Conservation (phyloP, 345 rosid genomes). For the Aquilaria malaccensis region DNA sequence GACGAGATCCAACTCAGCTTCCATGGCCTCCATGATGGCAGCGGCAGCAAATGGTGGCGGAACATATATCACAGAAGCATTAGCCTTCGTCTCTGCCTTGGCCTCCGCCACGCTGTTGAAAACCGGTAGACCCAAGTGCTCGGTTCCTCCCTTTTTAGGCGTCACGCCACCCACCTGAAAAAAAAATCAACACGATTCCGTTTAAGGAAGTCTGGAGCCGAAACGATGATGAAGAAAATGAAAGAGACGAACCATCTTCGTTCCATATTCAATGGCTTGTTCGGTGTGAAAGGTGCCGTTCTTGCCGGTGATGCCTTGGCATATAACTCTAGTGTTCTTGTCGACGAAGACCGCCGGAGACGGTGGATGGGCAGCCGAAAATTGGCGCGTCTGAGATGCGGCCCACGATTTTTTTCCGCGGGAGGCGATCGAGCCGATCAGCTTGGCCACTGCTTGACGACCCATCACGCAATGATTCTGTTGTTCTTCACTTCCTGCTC, state of each 20-base stretch:
- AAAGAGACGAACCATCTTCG: conserved; percentile 52
- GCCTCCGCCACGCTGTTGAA: conserved; percentile 86
- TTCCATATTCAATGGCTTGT: conserved; percentile 89
- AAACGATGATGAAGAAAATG: neutral
- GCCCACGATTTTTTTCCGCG: conserved; percentile 24
- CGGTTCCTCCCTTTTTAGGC: conserved; percentile 90
- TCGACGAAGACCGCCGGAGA: conserved; percentile 86
- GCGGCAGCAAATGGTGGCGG: conserved; percentile 93
- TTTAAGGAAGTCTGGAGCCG: neutral
- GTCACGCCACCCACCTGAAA: conserved; percentile 85
- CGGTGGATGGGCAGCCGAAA: conserved; percentile 39
- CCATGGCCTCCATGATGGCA: conserved; percentile 84
- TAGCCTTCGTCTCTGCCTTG: conserved; percentile 78
- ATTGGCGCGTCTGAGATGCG: conserved; percentile 12
- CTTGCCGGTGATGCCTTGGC: conserved; percentile 91
- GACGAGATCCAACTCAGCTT: conserved; percentile 74
- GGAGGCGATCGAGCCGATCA: conserved; percentile 26
- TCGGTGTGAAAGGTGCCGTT: conserved; percentile 87
- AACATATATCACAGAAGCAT: conserved; percentile 77
- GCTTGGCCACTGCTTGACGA: conserved; percentile 31
- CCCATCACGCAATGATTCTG: conserved; percentile 20
- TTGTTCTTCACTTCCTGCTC: neutral
- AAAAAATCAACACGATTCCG: neutral
- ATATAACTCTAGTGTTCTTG: conserved; percentile 71
- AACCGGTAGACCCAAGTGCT: conserved; percentile 86